phyloP scores from a whole-genome alignment of 352 stramenopile genomes.

The Pythium rhizo-oryzae region DNA sequence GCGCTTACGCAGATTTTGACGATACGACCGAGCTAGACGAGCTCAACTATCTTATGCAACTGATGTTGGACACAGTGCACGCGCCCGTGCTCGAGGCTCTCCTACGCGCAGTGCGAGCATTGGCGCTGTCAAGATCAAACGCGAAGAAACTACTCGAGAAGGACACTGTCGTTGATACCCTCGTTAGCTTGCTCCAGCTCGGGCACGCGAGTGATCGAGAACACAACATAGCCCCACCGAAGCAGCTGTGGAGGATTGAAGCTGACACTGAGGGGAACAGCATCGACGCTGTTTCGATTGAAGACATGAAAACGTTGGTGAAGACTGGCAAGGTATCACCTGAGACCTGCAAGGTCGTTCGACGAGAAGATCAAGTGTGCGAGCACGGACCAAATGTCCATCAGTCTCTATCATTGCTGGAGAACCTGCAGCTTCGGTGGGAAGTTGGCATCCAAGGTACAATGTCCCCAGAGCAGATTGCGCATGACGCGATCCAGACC shows the following conservation, averaged over 20 bases:
- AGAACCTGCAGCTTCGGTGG: constrained; percentile 81
- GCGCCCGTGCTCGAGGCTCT: constrained; percentile 54
- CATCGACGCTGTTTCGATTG: constrained; percentile 40
- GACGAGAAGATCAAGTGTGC: constrained; percentile 21
- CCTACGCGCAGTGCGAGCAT: constrained; percentile 55
- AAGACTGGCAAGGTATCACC: not conserved
- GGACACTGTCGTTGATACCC: constrained; percentile 45
- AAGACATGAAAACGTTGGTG: constrained; percentile 53
- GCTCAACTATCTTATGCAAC: constrained; percentile 59
- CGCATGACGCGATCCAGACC: constrained; percentile 70
- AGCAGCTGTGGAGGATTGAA: constrained; percentile 20
- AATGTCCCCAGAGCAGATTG: constrained; percentile 54
- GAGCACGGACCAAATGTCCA: not conserved
- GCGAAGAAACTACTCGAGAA: constrained; percentile 52
- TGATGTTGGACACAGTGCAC: constrained; percentile 72
- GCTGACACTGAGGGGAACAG: not conserved
- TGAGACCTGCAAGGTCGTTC: constrained; percentile 11
- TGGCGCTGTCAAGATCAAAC: constrained; percentile 56
- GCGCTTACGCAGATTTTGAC: constrained; percentile 42
- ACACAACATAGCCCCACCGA: constrained; percentile 19
- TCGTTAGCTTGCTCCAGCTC: constrained; percentile 68
- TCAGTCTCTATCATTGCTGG: constrained; percentile 34
- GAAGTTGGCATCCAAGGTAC: constrained; percentile 62
- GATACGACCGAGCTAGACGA: constrained; percentile 67
- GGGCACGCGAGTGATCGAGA: constrained; percentile 44